Conservation (phyloP, 108 stramenopile genomes). For the Fragilariopsis cylindrus region DNA sequence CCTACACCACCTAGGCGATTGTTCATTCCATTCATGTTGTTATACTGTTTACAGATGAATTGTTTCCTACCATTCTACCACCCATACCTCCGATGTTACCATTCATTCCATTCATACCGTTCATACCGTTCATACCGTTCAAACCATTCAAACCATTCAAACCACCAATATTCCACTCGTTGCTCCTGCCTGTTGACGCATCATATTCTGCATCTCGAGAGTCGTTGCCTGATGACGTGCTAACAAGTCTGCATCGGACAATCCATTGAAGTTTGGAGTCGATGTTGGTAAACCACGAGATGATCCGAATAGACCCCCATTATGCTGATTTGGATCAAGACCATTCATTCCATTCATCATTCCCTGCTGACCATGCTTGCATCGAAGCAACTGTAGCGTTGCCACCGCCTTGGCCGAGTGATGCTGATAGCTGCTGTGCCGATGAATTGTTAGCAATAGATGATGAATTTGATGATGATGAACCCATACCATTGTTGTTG, state of each 20-base stretch:
- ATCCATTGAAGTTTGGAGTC: background rate
- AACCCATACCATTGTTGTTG: background rate
- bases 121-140: background rate
- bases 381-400: background rate
- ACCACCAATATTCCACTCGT: background rate
- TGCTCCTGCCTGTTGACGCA: conserved; percentile 1
- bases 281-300: background rate
- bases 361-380: conserved; percentile 4
- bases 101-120: background rate
- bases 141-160: background rate
- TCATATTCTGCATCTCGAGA: conserved; percentile 5
- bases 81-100: background rate
- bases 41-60: background rate
- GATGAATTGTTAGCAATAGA: background rate
- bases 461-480: background rate
- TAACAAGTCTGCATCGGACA: conserved; percentile 11
- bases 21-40: background rate
- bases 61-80: background rate
- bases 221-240: background rate
- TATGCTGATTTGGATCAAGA: background rate
- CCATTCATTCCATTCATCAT: conserved; percentile 5
- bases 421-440: background rate
- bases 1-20: too few species aligned
- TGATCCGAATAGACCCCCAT: background rate
- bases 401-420: background rate